phyloP scores from a whole-genome alignment of 108 stramenopile genomes.

The Epithemia pelagica region DNA sequence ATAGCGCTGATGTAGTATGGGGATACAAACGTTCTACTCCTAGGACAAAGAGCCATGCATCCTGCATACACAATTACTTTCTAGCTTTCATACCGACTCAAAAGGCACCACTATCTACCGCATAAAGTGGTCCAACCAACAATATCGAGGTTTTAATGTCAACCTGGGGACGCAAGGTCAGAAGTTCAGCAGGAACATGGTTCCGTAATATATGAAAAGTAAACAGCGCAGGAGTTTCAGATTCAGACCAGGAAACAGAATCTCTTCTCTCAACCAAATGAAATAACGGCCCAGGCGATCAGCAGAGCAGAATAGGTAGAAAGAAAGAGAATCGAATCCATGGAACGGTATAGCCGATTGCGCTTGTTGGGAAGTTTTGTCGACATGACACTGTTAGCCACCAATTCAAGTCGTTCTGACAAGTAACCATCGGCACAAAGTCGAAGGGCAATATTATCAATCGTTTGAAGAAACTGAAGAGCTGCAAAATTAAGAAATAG shows the following conservation, averaged over 20 bases:
- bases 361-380: slow-evolving; percentile 22
- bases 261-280: not conserved
- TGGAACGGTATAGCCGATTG: slow-evolving; percentile 12
- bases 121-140: not conserved
- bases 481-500: slow-evolving; percentile 70
- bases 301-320: slow-evolving; percentile 25
- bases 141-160: not conserved
- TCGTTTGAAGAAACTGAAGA: slow-evolving; percentile 40
- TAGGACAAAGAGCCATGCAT: too few relatives aligned
- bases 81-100: too few relatives aligned
- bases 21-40: too few relatives aligned
- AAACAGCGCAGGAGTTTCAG: too few relatives aligned
- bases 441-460: slow-evolving; percentile 50
- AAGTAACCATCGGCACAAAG: slow-evolving; percentile 39
- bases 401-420: slow-evolving; percentile 14
- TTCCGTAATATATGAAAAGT: too few relatives aligned
- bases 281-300: slow-evolving; percentile 14
- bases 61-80: too few relatives aligned
- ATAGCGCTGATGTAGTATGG: too few relatives aligned
- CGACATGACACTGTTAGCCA: slow-evolving; percentile 14
- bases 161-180: too few relatives aligned
- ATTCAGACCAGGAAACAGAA: too few relatives aligned
- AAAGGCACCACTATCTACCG: not conserved
- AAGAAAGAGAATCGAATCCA: slow-evolving; percentile 38
- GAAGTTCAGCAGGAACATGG: too few relatives aligned